phyloP scores from a whole-genome alignment of 768 basidiomycete species.

The Boletus bicolor region DNA sequence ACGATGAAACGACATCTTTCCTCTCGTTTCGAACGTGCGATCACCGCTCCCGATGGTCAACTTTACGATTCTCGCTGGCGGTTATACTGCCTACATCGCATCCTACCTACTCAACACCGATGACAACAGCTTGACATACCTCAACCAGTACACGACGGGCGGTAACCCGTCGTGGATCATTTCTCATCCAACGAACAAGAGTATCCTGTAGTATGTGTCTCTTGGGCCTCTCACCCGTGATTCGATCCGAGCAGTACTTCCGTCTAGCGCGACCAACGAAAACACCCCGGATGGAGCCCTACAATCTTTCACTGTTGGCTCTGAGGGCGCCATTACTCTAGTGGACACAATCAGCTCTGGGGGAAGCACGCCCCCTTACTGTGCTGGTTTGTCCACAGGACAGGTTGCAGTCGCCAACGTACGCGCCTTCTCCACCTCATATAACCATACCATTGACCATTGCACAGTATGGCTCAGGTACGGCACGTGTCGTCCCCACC shows the following conservation, averaged over 20 bases:
- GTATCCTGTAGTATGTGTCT: slow-evolving; percentile 55
- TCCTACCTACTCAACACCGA: slow-evolving; percentile 60
- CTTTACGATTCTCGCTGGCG: slow-evolving; percentile 67
- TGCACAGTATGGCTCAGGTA: slow-evolving; percentile 49
- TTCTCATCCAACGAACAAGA: slow-evolving; percentile 51
- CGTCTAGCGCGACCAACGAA: slow-evolving; percentile 58
- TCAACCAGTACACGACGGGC: slow-evolving; percentile 42
- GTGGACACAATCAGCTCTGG: slow-evolving; percentile 47
- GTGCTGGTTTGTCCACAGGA: slow-evolving; percentile 48
- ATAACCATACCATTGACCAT: not conserved
- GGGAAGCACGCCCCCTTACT: slow-evolving; percentile 52
- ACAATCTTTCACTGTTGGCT: slow-evolving; percentile 54
- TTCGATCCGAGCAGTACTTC: not conserved
- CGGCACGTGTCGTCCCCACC: slow-evolving; percentile 24
- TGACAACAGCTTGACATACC: slow-evolving; percentile 43
- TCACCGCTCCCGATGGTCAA: slow-evolving; percentile 49
- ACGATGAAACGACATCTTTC: not conserved
- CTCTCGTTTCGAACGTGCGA: not conserved
- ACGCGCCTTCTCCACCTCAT: slow-evolving; percentile 11
- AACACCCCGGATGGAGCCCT: slow-evolving; percentile 37
- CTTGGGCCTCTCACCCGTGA: not conserved
- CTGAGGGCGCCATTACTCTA: slow-evolving; percentile 43
- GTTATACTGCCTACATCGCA: slow-evolving; percentile 57
- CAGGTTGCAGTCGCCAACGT: slow-evolving; percentile 60
- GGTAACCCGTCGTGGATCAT: slow-evolving; percentile 60